Percentiles rank a stretch among this genome's conserved stretches.
These are phyloP conservation scores for Cyberlindnera maclurae DNA, from an alignment of 805 yeast genomes.

Conservation along the genomic window DNA sequence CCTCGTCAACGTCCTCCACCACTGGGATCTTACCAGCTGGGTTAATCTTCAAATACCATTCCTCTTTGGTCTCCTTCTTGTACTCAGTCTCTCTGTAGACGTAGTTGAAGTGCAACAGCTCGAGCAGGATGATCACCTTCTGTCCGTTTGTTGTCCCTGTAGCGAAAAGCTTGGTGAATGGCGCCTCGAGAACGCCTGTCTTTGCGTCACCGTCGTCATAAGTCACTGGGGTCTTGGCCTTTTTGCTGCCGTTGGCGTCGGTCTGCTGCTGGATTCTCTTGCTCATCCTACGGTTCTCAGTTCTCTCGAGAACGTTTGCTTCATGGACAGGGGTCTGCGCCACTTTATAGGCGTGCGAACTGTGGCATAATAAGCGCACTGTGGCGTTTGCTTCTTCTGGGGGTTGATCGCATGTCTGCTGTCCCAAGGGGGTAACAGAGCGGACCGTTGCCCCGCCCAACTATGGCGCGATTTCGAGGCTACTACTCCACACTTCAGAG, in stretches of 20 bases:
- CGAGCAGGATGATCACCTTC: constrained; percentile 31
- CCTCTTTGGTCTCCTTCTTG: constrained; percentile 42
- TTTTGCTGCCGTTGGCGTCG: background rate
- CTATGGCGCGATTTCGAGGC: no score
- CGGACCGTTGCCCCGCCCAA: no score
- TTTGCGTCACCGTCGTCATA: constrained; percentile 11
- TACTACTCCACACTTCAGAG: no score
- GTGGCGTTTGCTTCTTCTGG: no score
- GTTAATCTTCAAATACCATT: constrained; percentile 48
- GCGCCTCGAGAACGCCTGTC: constrained; percentile 25
- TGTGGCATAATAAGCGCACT: no score
- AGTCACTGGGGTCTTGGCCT: background rate
- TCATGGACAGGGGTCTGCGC: no score
- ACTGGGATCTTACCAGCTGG: constrained; percentile 61
- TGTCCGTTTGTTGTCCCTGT: constrained; percentile 33
- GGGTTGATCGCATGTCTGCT: no score
- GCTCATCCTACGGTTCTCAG: background rate
- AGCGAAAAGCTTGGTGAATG: constrained; percentile 36
- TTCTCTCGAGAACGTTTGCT: no score
- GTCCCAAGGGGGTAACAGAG: no score
- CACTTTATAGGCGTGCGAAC: no score
- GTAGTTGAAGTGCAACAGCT: constrained; percentile 28
- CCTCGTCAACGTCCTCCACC: constrained; percentile 27
- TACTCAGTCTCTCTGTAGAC: constrained; percentile 30
- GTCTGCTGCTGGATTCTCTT: constrained; percentile 1